These are phyloP conservation scores for Penicillium angulare DNA, from an alignment of 495 filamentous ascomycete genomes.

Conservation along the genomic window DNA sequence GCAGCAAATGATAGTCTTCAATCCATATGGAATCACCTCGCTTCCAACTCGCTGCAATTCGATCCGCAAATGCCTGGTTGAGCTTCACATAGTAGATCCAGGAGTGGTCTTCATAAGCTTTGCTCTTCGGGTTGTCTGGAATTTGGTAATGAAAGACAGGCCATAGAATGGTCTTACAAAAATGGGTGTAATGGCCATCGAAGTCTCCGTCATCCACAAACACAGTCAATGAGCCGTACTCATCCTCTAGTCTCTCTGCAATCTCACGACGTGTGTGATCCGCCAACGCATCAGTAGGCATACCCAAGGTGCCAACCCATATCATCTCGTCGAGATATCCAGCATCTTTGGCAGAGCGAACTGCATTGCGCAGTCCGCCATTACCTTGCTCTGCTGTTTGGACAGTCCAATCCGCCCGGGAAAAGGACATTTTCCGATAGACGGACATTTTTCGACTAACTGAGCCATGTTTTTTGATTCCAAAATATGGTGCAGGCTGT, in stretches of 20 bases:
- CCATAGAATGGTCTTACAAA: conserved; percentile 89
- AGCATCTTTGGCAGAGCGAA: conserved; percentile 68
- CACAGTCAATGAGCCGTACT: conserved; percentile 77
- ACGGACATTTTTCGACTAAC: conserved; percentile 48
- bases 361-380: conserved; percentile 83
- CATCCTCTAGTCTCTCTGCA: conserved; percentile 69
- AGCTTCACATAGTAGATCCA: conserved; percentile 91
- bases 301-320: conserved; percentile 90
- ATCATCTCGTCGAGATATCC: conserved; percentile 64
- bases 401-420: conserved; percentile 72
- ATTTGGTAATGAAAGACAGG: conserved; percentile 96
- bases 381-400: conserved; percentile 86
- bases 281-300: conserved; percentile 80
- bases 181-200: conserved; percentile 88
- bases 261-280: conserved; percentile 74
- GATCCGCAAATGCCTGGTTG: conserved; percentile 87
- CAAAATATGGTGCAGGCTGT: conserved; percentile 5
- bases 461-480: conserved; percentile 12
- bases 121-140: conserved; percentile 94
- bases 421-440: conserved; percentile 59
- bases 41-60: conserved; percentile 87
- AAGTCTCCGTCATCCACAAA: conserved; percentile 86
- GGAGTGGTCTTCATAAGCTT: conserved; percentile 93
- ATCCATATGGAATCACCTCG: conserved; percentile 88
- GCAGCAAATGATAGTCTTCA: conserved; percentile 88